These are phyloP conservation scores for Poterioochromonas sp. DNA, from an alignment of 352 stramenopile genomes.

Conservation along the genomic window DNA sequence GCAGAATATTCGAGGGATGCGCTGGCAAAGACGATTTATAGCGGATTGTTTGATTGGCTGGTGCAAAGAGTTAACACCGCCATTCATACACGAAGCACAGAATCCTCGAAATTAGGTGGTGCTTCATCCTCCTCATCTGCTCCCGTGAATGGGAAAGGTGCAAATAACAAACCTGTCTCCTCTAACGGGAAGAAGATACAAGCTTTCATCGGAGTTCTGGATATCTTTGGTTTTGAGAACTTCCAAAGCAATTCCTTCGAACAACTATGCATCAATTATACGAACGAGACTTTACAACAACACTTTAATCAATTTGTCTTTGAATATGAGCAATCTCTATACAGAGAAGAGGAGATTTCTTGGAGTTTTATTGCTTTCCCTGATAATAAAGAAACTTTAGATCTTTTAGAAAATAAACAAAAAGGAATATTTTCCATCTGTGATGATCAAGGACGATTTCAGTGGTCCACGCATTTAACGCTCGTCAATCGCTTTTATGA, in stretches of 20 bases:
- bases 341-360: constrained; percentile 87
- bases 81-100: constrained; percentile 35
- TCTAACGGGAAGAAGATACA: not conserved
- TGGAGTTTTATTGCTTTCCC: constrained; percentile 77
- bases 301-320: constrained; percentile 80
- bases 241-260: constrained; percentile 79
- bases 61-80: constrained; percentile 54
- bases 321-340: constrained; percentile 90
- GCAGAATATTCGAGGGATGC: constrained; percentile 56
- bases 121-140: constrained; percentile 3
- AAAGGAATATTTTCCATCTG: constrained; percentile 54
- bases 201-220: constrained; percentile 52
- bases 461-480: constrained; percentile 33
- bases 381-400: constrained; percentile 80
- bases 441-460: constrained; percentile 55
- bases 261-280: constrained; percentile 92
- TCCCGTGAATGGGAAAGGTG: constrained; percentile 56
- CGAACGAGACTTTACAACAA: constrained; percentile 87
- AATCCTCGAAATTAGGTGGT: not conserved
- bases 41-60: constrained; percentile 53
- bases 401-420: constrained; percentile 72
- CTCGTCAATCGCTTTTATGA: constrained; percentile 35
- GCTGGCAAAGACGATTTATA: constrained; percentile 58
- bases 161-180: constrained; percentile 2
- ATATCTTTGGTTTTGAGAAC: constrained; percentile 90